A percentile compares a stretch with the other conserved stretches of the same genome.
Evolutionary conservation across 495 filamentous ascomycete genomes (phyloP).

Genomic region (Trichoderma erinaceum): DNA sequence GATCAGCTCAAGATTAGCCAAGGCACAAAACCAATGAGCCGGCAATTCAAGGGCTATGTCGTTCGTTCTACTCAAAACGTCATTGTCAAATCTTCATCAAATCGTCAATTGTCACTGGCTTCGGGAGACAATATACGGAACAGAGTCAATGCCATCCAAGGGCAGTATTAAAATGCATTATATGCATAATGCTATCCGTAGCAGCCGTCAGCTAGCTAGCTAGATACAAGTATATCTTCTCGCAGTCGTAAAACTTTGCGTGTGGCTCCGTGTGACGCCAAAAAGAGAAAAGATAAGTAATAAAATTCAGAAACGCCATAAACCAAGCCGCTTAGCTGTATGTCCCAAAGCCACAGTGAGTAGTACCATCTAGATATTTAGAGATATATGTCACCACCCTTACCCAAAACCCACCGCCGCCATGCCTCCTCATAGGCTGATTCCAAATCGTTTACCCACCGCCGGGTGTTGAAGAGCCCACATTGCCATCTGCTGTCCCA

Average conservation of each 20-base stretch:
- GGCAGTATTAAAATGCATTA: not conserved
- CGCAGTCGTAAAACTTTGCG: not conserved
- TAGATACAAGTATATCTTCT: not conserved
- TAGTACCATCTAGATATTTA: conserved; percentile 22
- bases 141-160: not conserved
- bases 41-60: not conserved
- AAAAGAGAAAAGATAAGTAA: not conserved
- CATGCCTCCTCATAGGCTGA: conserved; percentile 82
- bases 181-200: not conserved
- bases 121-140: not conserved
- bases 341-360: not conserved
- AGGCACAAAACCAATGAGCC: no score
- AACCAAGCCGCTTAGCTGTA: not conserved
- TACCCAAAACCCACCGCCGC: conserved; percentile 76
- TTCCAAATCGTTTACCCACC: conserved; percentile 93
- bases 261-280: not conserved
- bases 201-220: not conserved
- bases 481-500: conserved; percentile 77
- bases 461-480: conserved; percentile 80
- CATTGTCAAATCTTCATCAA: no score
- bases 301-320: not conserved
- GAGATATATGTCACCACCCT: conserved; percentile 84
- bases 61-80: not conserved
- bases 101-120: not conserved
- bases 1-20: no score